These are phyloP conservation scores for Striga asiatica DNA, from an alignment of 257 asterid species.

Conservation along the genomic window DNA sequence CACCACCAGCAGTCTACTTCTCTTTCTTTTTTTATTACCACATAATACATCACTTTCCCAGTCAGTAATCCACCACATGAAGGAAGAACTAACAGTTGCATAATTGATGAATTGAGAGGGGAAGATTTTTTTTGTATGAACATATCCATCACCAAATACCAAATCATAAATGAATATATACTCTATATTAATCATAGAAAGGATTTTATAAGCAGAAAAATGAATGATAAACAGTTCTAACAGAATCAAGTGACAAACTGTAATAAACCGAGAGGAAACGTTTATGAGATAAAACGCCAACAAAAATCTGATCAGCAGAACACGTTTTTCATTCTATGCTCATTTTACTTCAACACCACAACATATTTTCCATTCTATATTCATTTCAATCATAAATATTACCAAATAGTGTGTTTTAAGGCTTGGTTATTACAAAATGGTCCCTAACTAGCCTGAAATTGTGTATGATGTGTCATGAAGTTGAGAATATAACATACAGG, in stretches of 20 bases:
- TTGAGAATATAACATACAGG: conserved; percentile 41
- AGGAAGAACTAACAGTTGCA: no score
- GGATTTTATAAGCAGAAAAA: no score
- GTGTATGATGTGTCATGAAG: neutral
- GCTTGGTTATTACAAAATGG: neutral
- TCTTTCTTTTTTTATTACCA: no score
- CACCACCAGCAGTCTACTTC: no score
- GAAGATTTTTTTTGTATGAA: no score
- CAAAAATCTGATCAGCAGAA: neutral
- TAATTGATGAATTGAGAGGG: no score
- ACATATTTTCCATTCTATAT: no score
- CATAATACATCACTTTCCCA: no score
- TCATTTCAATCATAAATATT: neutral
- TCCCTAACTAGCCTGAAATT: neutral
- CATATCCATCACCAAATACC: no score
- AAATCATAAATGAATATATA: no score
- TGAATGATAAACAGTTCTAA: neutral
- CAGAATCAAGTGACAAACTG: neutral
- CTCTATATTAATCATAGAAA: no score
- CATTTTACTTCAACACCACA: neutral
- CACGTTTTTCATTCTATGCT: neutral
- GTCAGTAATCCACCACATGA: neutral
- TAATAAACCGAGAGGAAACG: neutral
- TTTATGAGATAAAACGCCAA: neutral
- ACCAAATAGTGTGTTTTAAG: neutral